Percentiles rank a stretch among this genome's conserved stretches.
These are phyloP conservation scores for Seminavis robusta DNA, from an alignment of 108 stramenopile genomes.

Conservation along the genomic window DNA sequence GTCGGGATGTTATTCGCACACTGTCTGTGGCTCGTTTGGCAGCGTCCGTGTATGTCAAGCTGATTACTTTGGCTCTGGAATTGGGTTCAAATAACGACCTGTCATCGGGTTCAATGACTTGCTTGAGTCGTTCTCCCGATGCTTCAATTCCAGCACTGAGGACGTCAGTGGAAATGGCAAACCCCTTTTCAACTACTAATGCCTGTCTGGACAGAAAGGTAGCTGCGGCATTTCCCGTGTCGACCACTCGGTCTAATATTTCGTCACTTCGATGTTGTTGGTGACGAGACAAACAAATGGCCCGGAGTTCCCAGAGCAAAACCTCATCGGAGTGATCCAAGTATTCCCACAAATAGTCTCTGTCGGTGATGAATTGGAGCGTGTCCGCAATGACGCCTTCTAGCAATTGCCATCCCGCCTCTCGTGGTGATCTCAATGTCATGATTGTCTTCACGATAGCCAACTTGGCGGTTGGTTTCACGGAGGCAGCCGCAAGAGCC, in stretches of 20 bases:
- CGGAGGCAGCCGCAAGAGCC: constrained; percentile 8
- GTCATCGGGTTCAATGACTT: constrained; percentile 7
- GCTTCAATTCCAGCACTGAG: constrained; percentile 12
- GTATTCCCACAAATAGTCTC: not conserved
- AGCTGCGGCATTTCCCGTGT: constrained; percentile 22
- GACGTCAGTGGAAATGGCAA: constrained; percentile 7
- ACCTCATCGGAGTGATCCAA: not conserved
- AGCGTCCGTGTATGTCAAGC: constrained; percentile 17
- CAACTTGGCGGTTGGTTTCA: constrained; percentile 2
- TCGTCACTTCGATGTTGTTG: constrained; percentile 10
- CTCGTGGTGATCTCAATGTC: constrained; percentile 2
- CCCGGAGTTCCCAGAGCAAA: constrained; percentile 27
- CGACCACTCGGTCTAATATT: constrained; percentile 8
- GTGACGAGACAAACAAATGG: constrained; percentile 8
- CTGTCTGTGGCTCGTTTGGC: constrained; percentile 19
- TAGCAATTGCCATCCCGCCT: constrained; percentile 5
- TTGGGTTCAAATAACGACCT: constrained; percentile 1
- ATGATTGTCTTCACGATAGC: constrained; percentile 9
- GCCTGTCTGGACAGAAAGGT: constrained; percentile 24
- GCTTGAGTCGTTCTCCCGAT: constrained; percentile 17
- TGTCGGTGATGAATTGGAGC: not conserved
- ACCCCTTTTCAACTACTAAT: constrained; percentile 24
- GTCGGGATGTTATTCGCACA: constrained; percentile 6
- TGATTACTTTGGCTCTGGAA: constrained; percentile 10
- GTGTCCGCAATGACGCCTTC: constrained; percentile 2